Base-by-base conservation (phyloP, 2,329 filamentous ascomycete genomes). In the Neocatenulostroma microsporum region DNA sequence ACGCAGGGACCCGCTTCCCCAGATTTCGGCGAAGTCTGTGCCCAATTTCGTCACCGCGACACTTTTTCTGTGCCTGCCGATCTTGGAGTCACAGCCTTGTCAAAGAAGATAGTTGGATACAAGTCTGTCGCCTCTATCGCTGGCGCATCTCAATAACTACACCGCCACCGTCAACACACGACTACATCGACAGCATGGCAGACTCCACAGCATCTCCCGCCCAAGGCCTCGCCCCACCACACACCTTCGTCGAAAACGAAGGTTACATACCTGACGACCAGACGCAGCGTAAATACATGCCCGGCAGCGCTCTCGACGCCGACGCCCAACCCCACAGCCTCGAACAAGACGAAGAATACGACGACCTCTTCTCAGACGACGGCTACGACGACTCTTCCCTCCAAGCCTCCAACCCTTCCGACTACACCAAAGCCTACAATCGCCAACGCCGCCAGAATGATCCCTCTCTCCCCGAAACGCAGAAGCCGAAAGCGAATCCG, bases 391-490 rank as follows among this genome's bases (percentile, higher is more conserved):
- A 82, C 35, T 69, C 73, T 42, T 70, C 74, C 19, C 67, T 78
- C 32, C 66, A 68, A 6, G 69, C 75, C 0, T 70, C 67, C 1
- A 76, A 78, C 42, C 67, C 72, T 0, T 53, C 73, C 25, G 84
- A 94, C 60, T 74, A 86, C 39, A 87, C 85, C 24, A 91, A 93
- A 63, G 79, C 81, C 6, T 91, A 91, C 69, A 94, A 94, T 60
- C 81, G 87, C 43, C 85, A 93, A 58, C 74, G 78, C 41, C 79
- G 79, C 54, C 62, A 83, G 38, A 76, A 78, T 54, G 73, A 78
- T 50, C 51, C 60, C 13, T 62, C 59, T 21, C 62, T 67, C 35
- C 66, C 64, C 26, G 58, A 61, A 46, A 67, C 67, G 43, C 69
- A 76, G 31, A 72, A 76, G 37, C 80, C 82, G 3, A 80, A 82